Evolutionary conservation across 352 stramenopile genomes (phyloP), one percentile per base, ranked within the genome.

Genomic region (Phytophthora sp.): DNA sequence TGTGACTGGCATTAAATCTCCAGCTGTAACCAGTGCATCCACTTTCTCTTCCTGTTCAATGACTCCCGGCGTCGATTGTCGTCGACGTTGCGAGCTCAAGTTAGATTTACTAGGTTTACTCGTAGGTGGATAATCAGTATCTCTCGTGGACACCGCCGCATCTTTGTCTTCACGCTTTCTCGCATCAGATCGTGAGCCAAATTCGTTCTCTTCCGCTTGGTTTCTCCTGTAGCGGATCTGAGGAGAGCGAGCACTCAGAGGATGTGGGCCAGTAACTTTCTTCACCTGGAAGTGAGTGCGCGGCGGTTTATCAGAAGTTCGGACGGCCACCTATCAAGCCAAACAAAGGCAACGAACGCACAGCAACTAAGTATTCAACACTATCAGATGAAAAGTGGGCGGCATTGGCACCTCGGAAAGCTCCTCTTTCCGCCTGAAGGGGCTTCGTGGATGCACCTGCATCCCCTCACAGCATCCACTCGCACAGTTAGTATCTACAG

Each of bases 351-450:
- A n/a, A n/a, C n/a, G n/a, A n/a, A n/a, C n/a, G n/a, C n/a, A n/a
- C n/a, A n/a, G n/a, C n/a, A n/a, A n/a, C n/a, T n/a, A n/a, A n/a
- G n/a, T n/a, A 41, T 23, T 23, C 2, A 20, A 34, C 20, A n/a
- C 28, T 23, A 18, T 34, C 5, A 42, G 10, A 4, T 13, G 10
- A 30, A 7, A n/a, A 41, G 15, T 4, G 5, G 24, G 21, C 37
- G 7, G 24, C 24, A 3, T 38, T 23, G 46, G 12, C 38, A 87
- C 76, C 74, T 70, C 45, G 13, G 62, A 65, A 4, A 68, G 37
- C 43, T 82, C 74, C 5, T 79, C 53, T 44, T 74, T 83, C 41
- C 76, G 60, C 5, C 60, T 46, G 27, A 84, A 87, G 4, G 69
- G 79, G 38, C 76, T 86, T 37, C 63, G 60, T 9, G 74, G 72